Evolutionary conservation across 202 grass and related monocot genomes (phyloP), one percentile per base, ranked within the genome.

Genomic region (Carex sylvatica): DNA sequence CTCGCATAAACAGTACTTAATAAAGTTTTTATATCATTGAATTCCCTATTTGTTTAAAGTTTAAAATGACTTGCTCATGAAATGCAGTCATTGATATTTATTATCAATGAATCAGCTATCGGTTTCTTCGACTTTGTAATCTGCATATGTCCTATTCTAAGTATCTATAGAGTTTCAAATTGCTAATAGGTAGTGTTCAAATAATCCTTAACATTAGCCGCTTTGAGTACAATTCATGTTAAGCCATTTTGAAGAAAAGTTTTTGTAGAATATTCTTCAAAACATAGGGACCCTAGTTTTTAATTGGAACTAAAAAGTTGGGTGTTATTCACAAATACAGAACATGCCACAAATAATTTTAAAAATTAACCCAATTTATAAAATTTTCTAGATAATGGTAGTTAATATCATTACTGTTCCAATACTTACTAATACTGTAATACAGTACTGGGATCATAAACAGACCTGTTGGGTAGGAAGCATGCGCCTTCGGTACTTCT

Each of bases 401-500:
- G 20, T 2, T 1, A 19, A 11, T 9, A 62, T 20, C 9, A 6
- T 40, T 23, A 9, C 20, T 23, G 60, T 26, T 23, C 60, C 60
- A 11, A 62, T 62, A 62, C 12, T 62, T 23, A 62, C 60, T 61
- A 56, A 36, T 77, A 38, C 26, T 20, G 16, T 61, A 56, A 36
- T 77, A 59, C 15, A 35, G 15, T 77, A 36, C 52, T 53, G 12
- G 4, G 49, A 38, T 38, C 0, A 1, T 59, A 67, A 20, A 70
- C 46, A 80, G 36, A 98, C 92, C 95, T 98, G 92, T 1, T 83
- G 89, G 26, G 95, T 95, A 35, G 91, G 95, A 88, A 98, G 95
- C 73, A 86, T 95, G 33, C 80, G 79, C 28, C 89, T 65, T 70
- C 84, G 91, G 87, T 93, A 98, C 9, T 93, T 78, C 79, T 98